Evolutionary conservation across 768 basidiomycete species (phyloP).

Genomic region (Leccinum subtestaceum): DNA sequence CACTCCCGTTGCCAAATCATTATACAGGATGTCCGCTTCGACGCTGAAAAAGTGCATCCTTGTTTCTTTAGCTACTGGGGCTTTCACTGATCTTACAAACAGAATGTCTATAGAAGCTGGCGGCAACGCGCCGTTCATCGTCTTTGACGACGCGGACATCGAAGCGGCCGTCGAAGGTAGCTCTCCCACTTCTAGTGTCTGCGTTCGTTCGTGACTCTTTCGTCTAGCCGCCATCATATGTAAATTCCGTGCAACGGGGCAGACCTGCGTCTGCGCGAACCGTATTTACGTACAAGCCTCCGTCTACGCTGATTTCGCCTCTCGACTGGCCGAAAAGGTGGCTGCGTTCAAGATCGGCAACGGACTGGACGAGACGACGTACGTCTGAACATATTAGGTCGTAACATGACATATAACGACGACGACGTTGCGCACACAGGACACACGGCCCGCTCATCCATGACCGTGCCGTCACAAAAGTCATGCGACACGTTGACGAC

Average conservation of each 20-base stretch:
- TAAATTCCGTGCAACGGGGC: constrained; percentile 81
- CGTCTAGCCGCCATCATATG: constrained; percentile 60
- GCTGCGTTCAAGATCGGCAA: constrained; percentile 83
- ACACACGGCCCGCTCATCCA: constrained; percentile 98
- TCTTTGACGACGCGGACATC: constrained; percentile 94
- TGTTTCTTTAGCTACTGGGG: neutral
- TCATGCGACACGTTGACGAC: constrained; percentile 81
- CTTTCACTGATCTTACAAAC: constrained; percentile 3
- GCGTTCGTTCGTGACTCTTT: neutral
- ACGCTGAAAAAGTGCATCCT: constrained; percentile 75
- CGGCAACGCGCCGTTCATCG: constrained; percentile 94
- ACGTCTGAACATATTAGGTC: constrained; percentile 22
- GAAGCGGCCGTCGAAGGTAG: constrained; percentile 85
- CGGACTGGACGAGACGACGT: constrained; percentile 78
- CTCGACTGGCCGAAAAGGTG: constrained; percentile 81
- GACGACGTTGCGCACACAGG: constrained; percentile 33
- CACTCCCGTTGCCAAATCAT: constrained; percentile 72
- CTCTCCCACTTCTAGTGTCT: neutral
- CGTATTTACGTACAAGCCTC: constrained; percentile 89
- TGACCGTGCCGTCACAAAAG: constrained; percentile 79
- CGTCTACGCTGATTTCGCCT: constrained; percentile 90
- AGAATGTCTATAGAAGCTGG: constrained; percentile 82
- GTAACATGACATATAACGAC: neutral
- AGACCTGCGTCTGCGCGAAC: constrained; percentile 88
- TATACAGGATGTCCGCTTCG: constrained; percentile 69